Evolutionary conservation across 164 flowering plant genomes (phyloP).

Genomic region (Stephania cephalantha): DNA sequence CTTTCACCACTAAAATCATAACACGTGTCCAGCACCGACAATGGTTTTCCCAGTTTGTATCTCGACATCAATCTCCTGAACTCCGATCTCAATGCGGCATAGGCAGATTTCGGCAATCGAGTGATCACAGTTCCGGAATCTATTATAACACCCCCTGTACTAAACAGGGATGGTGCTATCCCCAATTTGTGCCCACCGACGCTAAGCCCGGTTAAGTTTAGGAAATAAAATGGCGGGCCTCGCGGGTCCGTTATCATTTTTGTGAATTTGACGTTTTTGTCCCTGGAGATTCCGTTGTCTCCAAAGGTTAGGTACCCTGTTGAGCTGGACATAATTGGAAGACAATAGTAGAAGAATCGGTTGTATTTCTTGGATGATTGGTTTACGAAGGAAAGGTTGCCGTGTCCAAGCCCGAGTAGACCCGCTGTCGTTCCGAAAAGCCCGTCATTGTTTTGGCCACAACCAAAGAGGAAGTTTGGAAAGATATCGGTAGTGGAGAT

Average conservation of each 20-base stretch:
- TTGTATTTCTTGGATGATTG: slow-evolving; percentile 27
- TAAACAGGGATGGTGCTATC: slow-evolving; percentile 21
- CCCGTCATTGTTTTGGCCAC: slow-evolving; percentile 39
- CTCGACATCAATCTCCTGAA: slow-evolving; percentile 39
- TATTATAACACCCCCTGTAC: slow-evolving; percentile 27
- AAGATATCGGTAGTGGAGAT: slow-evolving; percentile 22
- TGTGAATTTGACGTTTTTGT: slow-evolving; percentile 20
- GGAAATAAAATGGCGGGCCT: slow-evolving; percentile 27
- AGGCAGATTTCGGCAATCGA: slow-evolving; percentile 42
- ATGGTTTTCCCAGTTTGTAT: slow-evolving; percentile 23
- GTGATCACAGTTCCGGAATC: slow-evolving; percentile 65
- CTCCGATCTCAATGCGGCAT: slow-evolving; percentile 29
- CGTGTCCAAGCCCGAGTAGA: slow-evolving; percentile 36
- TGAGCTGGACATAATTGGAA: slow-evolving; percentile 38
- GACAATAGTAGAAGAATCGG: slow-evolving; percentile 52
- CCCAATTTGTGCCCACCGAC: neutral
- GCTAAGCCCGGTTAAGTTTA: slow-evolving; percentile 19
- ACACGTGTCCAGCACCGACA: slow-evolving; percentile 60
- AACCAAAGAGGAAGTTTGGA: slow-evolving; percentile 35
- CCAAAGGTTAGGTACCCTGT: slow-evolving; percentile 48
- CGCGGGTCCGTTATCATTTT: slow-evolving; percentile 15
- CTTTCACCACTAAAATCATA: slow-evolving; percentile 33
- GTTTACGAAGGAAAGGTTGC: slow-evolving; percentile 28
- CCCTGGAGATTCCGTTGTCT: neutral
- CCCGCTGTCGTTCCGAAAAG: slow-evolving; percentile 37